phyloP scores from a whole-genome alignment of 2,329 filamentous ascomycete genomes.

The Graphiopsis chlorocephala region DNA sequence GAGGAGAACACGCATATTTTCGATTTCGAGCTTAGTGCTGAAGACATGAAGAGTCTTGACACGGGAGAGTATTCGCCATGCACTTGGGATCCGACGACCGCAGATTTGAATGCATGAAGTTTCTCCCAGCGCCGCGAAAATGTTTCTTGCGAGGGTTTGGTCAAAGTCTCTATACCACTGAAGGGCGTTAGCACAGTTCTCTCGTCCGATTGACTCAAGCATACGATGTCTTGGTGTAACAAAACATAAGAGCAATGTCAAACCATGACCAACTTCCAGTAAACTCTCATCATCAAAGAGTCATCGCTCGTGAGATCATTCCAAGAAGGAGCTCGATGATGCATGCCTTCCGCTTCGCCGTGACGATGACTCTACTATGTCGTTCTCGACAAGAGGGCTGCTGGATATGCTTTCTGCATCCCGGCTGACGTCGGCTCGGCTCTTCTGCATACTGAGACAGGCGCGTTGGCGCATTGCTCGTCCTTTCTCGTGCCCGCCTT shows the following conservation, averaged over 20 bases:
- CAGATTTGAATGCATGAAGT: constrained; percentile 20
- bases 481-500: background rate
- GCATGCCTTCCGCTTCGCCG: background rate
- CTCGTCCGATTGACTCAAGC: background rate
- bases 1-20: constrained; percentile 59
- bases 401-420: background rate
- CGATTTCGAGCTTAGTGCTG: constrained; percentile 58
- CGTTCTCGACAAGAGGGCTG: background rate
- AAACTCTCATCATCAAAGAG: background rate
- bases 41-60: constrained; percentile 57
- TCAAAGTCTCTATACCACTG: background rate
- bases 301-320: background rate
- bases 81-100: constrained; percentile 56
- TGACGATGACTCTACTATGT: background rate
- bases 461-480: background rate
- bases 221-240: background rate
- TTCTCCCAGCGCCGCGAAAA: background rate
- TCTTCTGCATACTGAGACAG: background rate
- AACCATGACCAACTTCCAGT: background rate
- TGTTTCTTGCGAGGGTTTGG: background rate
- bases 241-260: background rate
- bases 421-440: background rate
- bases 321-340: background rate
- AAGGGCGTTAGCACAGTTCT: background rate
- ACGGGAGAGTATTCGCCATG: constrained; percentile 57